Base-by-base conservation (phyloP, 805 yeast genomes). In the Yarrowia bubula region DNA sequence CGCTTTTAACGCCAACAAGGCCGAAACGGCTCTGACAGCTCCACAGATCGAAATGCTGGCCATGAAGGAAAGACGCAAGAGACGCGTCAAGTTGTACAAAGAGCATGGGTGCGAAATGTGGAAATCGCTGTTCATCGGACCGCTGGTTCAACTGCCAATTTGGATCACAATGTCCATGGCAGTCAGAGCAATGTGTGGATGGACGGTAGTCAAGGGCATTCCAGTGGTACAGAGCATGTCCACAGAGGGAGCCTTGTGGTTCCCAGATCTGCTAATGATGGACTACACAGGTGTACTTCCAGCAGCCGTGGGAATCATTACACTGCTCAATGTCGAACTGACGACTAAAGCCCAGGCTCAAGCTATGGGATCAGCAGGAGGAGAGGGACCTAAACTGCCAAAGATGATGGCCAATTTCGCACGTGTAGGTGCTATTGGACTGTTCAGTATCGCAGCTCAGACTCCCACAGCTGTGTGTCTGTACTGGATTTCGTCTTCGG, bases 401-500 rank as follows among this genome's bases (percentile, higher is more conserved):
- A 69, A 67, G 1, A 68, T 71, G n/a, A 44, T 92, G 39, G 81
- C 89, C 64, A 90, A 86, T 67, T 71, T 89, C 1, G 84, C 96
- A 1, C 80, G 97, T 70, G 79, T 90, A 68, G 85, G 93, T 22
- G 84, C 89, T 62, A 85, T 92, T 1, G 85, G 90, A 68, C 79
- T 93, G 75, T 90, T 91, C 88, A 92, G 91, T 5, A 79, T 92
- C 17, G 81, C 96, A 0, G 84, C 92, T 44, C 95, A 92, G 71
- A 96, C 96, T 0, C 96, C 98, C 0, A 79, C 87, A 33, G 90
- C 96, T 0, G 77, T 92, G 39, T 84, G 88, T 0, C 73, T 91
- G n/a, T 93, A 92, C 76, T 93, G 98, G 99, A 81, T 90, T 35
- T 85, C 93, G 51, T 91, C 97, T 0, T 92, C 91, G 72, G 70